phyloP scores from a whole-genome alignment of 1,139 yeast species.

The Saccharomyces hybrid region DNA sequence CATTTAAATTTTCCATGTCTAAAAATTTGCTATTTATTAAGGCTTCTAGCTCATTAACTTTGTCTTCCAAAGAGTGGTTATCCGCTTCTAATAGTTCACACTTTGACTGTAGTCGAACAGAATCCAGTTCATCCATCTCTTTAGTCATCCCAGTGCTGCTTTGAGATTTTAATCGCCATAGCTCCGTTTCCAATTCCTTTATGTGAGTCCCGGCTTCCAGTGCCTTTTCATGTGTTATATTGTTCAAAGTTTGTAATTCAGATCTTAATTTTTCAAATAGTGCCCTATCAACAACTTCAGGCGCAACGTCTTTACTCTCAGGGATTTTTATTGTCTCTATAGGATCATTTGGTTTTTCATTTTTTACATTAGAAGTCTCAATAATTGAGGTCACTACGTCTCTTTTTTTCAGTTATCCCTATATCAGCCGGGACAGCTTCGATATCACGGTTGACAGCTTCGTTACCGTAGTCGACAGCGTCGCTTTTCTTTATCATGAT shows the following conservation, averaged over 20 bases:
- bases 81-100: slow-evolving; percentile 43
- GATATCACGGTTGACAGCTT: background rate
- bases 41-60: slow-evolving; percentile 44
- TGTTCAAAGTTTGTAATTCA: slow-evolving; percentile 42
- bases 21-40: slow-evolving; percentile 50
- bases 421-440: background rate
- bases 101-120: slow-evolving; percentile 41
- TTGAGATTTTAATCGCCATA: slow-evolving; percentile 26
- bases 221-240: slow-evolving; percentile 45
- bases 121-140: slow-evolving; percentile 5
- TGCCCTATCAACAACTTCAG: slow-evolving; percentile 9
- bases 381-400: no score
- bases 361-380: background rate
- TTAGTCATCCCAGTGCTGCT: background rate
- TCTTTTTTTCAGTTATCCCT: background rate
- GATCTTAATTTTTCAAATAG: slow-evolving; percentile 34
- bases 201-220: slow-evolving; percentile 48
- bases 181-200: slow-evolving; percentile 41
- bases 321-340: background rate
- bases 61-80: slow-evolving; percentile 37
- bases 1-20: slow-evolving; percentile 48
- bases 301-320: background rate
- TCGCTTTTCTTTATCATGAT: background rate
- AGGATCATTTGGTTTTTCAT: background rate
- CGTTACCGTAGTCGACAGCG: background rate